Base-by-base conservation (phyloP, 306 rosid genomes). In the Carpinus viminea region DNA sequence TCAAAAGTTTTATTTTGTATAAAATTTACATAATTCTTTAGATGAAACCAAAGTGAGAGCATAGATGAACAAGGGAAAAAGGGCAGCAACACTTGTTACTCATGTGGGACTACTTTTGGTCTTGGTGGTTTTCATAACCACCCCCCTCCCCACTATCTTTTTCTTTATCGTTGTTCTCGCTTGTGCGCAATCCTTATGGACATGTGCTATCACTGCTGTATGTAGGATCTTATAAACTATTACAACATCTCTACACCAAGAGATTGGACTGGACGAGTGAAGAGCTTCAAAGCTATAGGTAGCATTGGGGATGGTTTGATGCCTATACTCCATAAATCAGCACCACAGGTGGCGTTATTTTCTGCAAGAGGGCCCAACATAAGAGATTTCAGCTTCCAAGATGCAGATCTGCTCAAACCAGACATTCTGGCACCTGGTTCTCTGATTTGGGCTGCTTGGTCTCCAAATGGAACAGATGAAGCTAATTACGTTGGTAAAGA, bases 401-500 rank as follows among this genome's bases (percentile, higher is more conserved):
- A 96, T 85, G 98, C 97, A 10, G 99, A 96, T 85, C 98, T 96
- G 88, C 98, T 96, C 80, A 96, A 96, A 84, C 99, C 99, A 46
- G 99, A 96, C 82, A 89, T 96, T 80, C 87, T 96, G 70, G 99
- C 99, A 77, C 99, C 99, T 50, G 99, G 99, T 85, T 90, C 97
- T 74, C 83, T 96, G 77, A 96, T 96, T 78, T 96, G 99, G 99
- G 97, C 92, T 83, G 99, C 99, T 73, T 96, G 99, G 99, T 90
- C 96, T 82, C 98, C 93, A 70, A 96, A 96, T 85, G 99, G 99
- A 78, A 96, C 99, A 1, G 99, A 96, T 69, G 99, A 96, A 56
- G 87, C 99, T 24, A 91, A 96, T 83, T 96, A 91, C 70, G 87
- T 75, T 45, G 99, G 99, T 93, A 78, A 83, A 83, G 74, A 82